These are phyloP conservation scores for Citrullus colocynthis DNA, from an alignment of 306 rosid genomes.

Conservation along the genomic window DNA sequence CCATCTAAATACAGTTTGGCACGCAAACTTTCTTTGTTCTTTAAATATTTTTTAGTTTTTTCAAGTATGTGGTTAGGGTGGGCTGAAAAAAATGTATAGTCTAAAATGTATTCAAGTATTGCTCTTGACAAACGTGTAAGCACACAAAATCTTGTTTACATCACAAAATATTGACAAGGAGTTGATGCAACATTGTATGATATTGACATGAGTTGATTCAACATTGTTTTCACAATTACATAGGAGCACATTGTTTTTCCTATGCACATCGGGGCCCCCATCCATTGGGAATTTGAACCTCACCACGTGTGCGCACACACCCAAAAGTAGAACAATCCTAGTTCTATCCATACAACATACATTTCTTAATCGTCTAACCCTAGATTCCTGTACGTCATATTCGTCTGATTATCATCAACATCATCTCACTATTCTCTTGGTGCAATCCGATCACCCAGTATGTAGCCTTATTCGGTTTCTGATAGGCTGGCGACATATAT, in stretches of 20 bases:
- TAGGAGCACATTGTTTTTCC: not conserved
- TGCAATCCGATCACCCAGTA: conserved; percentile 27
- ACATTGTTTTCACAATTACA: not conserved
- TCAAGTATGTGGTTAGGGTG: too few species aligned
- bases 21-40: too few species aligned
- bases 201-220: not conserved
- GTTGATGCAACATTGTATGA: not conserved
- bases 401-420: not conserved
- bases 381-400: not conserved
- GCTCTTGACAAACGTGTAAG: not conserved
- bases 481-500: conserved; percentile 67
- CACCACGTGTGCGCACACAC: not conserved
- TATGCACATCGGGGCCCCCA: not conserved
- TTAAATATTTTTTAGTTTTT: too few species aligned
- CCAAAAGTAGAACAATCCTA: not conserved
- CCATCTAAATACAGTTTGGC: too few species aligned
- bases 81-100: too few species aligned
- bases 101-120: too few species aligned
- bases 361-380: not conserved
- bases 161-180: not conserved
- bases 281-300: not conserved
- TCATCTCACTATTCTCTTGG: not conserved
- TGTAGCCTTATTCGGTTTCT: conserved; percentile 59
- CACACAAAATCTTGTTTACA: not conserved
- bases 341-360: not conserved